A percentile compares a stretch with the other conserved stretches of the same genome.
Conservation (phyloP, 1,139 yeast species). For the Pichia sp. region DNA sequence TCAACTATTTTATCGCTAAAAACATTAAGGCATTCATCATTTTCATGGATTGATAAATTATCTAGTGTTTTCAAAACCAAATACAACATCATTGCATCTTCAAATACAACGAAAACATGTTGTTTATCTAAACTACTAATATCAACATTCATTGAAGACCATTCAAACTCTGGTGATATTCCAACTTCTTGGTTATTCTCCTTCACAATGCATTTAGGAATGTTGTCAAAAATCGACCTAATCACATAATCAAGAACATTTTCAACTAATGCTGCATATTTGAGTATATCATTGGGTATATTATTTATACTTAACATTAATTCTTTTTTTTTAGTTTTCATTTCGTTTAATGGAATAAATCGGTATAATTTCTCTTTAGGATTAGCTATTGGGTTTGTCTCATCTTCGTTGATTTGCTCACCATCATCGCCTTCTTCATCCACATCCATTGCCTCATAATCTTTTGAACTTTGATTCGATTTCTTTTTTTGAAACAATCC, state of each 20-base stretch:
- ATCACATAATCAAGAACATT: slow-evolving; percentile 11
- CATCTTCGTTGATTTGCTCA: neutral
- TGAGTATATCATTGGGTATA: slow-evolving; percentile 8
- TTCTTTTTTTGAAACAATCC: neutral
- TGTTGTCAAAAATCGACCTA: neutral
- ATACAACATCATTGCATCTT: slow-evolving; percentile 24
- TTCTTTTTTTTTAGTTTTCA: neutral
- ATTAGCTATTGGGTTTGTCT: neutral
- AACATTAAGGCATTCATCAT: too few species aligned
- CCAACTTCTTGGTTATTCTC: neutral
- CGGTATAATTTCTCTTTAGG: slow-evolving; percentile 1
- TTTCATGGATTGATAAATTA: slow-evolving; percentile 7
- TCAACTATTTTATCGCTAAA: too few species aligned
- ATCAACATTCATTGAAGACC: neutral
- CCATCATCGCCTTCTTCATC: neutral
- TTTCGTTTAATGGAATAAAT: neutral
- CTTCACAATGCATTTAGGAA: neutral
- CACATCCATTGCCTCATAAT: neutral
- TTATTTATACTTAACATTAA: slow-evolving; percentile 2
- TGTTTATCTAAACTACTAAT: slow-evolving; percentile 11
- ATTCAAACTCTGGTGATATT: neutral
- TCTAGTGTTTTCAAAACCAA: slow-evolving; percentile 18
- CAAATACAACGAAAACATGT: slow-evolving; percentile 23
- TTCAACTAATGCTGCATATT: slow-evolving; percentile 12
- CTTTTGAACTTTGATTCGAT: neutral